Conservation (phyloP, 305 asterid genomes). For the Nicotiana rustica region DNA sequence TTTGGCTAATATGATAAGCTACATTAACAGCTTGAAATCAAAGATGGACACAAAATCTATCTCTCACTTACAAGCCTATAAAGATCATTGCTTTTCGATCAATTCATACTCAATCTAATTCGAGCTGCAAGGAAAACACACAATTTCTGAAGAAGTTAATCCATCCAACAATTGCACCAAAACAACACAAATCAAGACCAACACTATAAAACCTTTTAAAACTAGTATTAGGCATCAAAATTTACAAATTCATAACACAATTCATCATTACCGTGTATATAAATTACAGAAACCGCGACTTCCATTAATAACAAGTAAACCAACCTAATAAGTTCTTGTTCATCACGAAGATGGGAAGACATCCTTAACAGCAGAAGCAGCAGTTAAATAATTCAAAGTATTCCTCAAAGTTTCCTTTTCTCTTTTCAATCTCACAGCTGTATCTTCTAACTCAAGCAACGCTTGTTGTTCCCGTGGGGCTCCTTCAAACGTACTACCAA, state of each 20-base stretch:
- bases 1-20: neutral
- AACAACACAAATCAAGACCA: neutral
- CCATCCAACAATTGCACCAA: neutral
- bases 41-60: neutral
- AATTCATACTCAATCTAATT: neutral
- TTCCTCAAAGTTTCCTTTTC: constrained; percentile 95
- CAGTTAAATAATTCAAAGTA: constrained; percentile 86
- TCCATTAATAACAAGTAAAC: constrained; percentile 13
- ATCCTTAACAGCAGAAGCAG: constrained; percentile 96
- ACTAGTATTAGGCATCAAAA: constrained; percentile 36
- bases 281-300: constrained; percentile 26
- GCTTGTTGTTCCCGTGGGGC: constrained; percentile 99
- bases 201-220: neutral
- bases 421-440: constrained; percentile 81
- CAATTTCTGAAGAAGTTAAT: neutral
- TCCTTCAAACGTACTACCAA: constrained; percentile 91
- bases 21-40: neutral
- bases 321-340: neutral
- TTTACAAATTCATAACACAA: constrained; percentile 29
- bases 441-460: constrained; percentile 90
- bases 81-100: neutral
- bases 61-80: neutral
- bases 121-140: neutral
- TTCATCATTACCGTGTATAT: neutral
- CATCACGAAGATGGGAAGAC: constrained; percentile 79